Conservation (phyloP, 371 early-diverging fungal species). For the Lichtheimia hyalospora region DNA sequence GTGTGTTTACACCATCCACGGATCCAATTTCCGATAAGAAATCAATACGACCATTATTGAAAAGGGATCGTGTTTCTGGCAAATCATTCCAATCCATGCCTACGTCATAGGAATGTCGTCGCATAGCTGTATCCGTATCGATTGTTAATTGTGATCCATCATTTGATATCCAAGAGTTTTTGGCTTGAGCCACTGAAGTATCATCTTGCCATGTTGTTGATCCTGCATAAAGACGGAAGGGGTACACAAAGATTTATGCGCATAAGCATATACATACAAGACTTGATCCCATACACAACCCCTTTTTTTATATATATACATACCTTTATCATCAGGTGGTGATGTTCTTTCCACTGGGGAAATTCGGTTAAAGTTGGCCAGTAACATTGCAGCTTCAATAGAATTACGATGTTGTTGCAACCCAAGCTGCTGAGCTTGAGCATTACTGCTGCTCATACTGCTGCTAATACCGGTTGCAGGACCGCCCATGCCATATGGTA, state of each 20-base stretch:
- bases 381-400: constrained; percentile 52
- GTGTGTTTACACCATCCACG: too few relatives aligned
- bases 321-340: not conserved
- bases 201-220: constrained; percentile 40
- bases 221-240: not conserved
- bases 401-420: constrained; percentile 48
- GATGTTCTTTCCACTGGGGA: constrained; percentile 16
- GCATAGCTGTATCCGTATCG: constrained; percentile 19
- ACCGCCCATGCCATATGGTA: constrained; percentile 26
- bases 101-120: constrained; percentile 46
- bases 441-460: constrained; percentile 3
- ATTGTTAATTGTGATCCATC: constrained; percentile 4
- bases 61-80: constrained; percentile 17
- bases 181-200: constrained; percentile 35
- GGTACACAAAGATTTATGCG: constrained; percentile 24
- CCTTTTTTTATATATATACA: not conserved
- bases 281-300: too few relatives aligned
- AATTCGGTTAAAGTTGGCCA: constrained; percentile 46
- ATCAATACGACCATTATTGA: too few relatives aligned
- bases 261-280: constrained; percentile 28
- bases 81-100: constrained; percentile 45
- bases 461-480: too few relatives aligned
- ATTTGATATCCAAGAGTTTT: constrained; percentile 24
- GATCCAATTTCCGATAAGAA: constrained; percentile 7
- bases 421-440: constrained; percentile 33